Percentiles rank a stretch among this genome's conserved stretches.
phyloP scores from a whole-genome alignment of 23 red algal genomes.

The Gracilaria vermiculophylla region DNA sequence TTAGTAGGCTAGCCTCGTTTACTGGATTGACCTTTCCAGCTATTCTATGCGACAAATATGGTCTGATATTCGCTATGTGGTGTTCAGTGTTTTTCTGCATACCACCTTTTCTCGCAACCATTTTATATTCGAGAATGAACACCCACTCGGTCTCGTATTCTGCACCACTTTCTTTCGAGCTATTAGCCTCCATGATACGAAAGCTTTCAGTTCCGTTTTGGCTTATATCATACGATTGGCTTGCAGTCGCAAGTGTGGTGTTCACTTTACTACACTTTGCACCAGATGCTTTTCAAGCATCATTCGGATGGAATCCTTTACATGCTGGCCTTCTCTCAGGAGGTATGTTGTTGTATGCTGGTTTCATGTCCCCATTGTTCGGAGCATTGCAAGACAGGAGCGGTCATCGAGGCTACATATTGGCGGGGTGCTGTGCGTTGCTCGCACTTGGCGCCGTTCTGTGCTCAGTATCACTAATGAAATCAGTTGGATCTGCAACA shows the following conservation, averaged over 20 bases:
- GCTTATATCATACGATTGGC: conserved; percentile 48
- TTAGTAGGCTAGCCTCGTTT: conserved; percentile 38
- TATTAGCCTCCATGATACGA: not conserved
- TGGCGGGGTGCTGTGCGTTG: not conserved
- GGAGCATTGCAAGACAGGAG: conserved; percentile 43
- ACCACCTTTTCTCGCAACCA: conserved; percentile 27
- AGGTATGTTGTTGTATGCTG: conserved; percentile 28
- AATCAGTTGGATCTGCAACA: not conserved
- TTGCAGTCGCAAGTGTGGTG: conserved; percentile 27
- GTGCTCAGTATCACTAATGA: not conserved
- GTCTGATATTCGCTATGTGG: conserved; percentile 44
- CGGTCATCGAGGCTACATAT: conserved; percentile 19
- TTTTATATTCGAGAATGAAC: conserved; percentile 1
- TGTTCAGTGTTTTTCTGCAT: conserved; percentile 35
- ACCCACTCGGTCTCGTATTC: not conserved
- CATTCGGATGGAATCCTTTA: conserved; percentile 31
- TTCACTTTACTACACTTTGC: conserved; percentile 55
- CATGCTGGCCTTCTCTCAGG: conserved; percentile 17
- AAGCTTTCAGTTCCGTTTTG: conserved; percentile 47
- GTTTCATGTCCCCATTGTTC: conserved; percentile 33
- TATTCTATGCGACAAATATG: not conserved
- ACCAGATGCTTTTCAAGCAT: conserved; percentile 38
- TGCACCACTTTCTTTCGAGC: not conserved
- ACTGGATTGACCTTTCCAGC: conserved; percentile 42
- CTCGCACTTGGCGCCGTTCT: conserved; percentile 11